Percentiles rank a stretch among this genome's conserved stretches.
phyloP scores from a whole-genome alignment of 495 filamentous ascomycete genomes.

The Penicillium mononematosum region DNA sequence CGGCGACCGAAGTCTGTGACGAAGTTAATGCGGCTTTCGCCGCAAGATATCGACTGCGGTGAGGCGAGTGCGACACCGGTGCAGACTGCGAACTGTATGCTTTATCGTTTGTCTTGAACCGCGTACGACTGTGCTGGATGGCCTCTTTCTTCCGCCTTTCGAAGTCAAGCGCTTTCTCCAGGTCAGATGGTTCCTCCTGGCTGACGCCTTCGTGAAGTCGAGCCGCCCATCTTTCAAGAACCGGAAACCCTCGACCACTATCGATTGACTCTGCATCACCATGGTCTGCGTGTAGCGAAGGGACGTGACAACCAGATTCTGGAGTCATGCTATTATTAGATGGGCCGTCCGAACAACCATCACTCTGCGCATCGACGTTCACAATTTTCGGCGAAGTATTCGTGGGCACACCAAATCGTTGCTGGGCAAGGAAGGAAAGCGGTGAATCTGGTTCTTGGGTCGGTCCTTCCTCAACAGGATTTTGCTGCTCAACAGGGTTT shows the following conservation, averaged over 20 bases:
- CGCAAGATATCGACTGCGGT: constrained; percentile 39
- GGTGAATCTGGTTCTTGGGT: constrained; percentile 17
- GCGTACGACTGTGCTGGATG: constrained; percentile 29
- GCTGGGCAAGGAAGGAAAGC: constrained; percentile 26
- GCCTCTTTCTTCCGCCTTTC: constrained; percentile 44
- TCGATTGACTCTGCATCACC: constrained; percentile 12
- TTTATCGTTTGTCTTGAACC: constrained; percentile 7
- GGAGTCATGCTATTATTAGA: not conserved
- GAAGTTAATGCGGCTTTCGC: constrained; percentile 36
- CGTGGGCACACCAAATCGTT: constrained; percentile 23
- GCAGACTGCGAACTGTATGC: constrained; percentile 10
- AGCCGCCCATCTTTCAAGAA: constrained; percentile 44
- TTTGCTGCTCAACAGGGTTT: not conserved
- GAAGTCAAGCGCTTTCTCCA: constrained; percentile 44
- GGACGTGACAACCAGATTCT: not conserved
- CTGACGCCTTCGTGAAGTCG: constrained; percentile 31
- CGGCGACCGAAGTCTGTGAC: constrained; percentile 7
- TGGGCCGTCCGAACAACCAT: not conserved
- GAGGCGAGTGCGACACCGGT: constrained; percentile 26
- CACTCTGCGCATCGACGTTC: not conserved
- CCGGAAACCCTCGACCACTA: constrained; percentile 34
- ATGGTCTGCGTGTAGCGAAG: not conserved
- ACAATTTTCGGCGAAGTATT: not conserved
- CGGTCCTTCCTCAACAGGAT: not conserved
- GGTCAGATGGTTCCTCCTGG: constrained; percentile 16